A percentile compares a stretch with the other conserved stretches of the same genome.
Conservation (phyloP, 23 red algal genomes). For the Rhodosorus marinus region DNA sequence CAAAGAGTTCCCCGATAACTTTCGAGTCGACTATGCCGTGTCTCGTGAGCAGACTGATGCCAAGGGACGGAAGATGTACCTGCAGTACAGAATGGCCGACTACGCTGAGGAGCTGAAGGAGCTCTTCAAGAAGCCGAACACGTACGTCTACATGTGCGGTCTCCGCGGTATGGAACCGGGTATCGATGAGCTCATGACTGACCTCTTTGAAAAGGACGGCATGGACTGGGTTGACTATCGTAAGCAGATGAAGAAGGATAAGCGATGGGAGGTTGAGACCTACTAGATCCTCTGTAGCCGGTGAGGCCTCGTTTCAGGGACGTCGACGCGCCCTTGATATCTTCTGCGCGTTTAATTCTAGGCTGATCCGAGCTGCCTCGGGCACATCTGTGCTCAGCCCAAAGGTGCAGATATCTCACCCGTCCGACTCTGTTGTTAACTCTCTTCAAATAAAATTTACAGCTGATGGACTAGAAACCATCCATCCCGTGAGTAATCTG, state of each 20-base stretch:
- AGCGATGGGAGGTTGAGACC: constrained; percentile 60
- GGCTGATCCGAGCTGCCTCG: too few species aligned
- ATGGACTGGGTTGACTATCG: constrained; percentile 48
- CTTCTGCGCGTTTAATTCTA: too few species aligned
- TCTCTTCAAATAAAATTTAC: too few species aligned
- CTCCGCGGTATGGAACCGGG: constrained; percentile 87
- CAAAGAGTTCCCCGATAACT: constrained; percentile 57
- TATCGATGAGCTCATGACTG: constrained; percentile 64
- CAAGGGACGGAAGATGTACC: constrained; percentile 77
- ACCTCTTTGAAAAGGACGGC: constrained; percentile 55
- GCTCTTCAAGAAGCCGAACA: constrained; percentile 69
- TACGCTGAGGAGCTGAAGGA: constrained; percentile 78
- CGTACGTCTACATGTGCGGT: constrained; percentile 93
- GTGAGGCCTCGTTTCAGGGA: too few species aligned
- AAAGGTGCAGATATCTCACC: too few species aligned
- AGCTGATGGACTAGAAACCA: too few species aligned
- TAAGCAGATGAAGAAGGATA: constrained; percentile 74
- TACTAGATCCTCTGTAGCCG: too few species aligned
- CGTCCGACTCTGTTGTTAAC: too few species aligned
- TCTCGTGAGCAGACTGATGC: constrained; percentile 62
- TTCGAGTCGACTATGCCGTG: constrained; percentile 73
- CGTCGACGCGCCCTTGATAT: too few species aligned
- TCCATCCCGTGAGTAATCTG: too few species aligned
- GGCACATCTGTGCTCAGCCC: too few species aligned
- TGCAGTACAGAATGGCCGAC: constrained; percentile 84